Evolutionary conservation across 2,329 filamentous ascomycete species (phyloP), one percentile per base, ranked within the genome.

Genomic region (Epichloe aotearoae): DNA sequence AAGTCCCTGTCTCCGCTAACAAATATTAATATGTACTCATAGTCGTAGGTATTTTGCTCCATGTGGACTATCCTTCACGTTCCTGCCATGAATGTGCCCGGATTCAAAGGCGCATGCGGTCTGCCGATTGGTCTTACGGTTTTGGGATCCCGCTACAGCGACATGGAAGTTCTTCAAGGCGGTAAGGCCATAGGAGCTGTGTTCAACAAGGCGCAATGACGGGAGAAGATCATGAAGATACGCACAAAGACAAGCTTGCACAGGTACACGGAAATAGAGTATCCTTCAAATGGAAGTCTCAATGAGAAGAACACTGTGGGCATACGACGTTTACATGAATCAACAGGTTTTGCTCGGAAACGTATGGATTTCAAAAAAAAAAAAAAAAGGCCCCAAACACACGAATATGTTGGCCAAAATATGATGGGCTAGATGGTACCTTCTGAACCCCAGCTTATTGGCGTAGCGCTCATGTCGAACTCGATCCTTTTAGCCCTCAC

Each of bases 11-110:
- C 3, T 40, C 8, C 17, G 4, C 3, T 3, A 11, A 30, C 1
- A 34, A 26, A 42, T 8, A 17, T 10, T 2, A 30, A n/a, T 23
- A 3, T 19, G 5, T 11, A 38, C 45, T 53, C 12, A 53, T n/a
- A 37, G 20, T 26, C 6, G 2, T 39, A 56, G 55, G 37, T 49
- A 6, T 56, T 56, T 34, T 55, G 54, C 38, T 12, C 36, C 44
- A 54, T 54, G 55, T 56, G 55, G 55, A 56, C 55, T 66, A 68
- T 67, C 11, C 63, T 84, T 14, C 81, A 85, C 54, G 75, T 71
- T 1, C 82, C 82, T 0, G 77, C 80, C 0, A 63, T 84, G n/a
- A 84, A 84, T 53, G 62, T 85, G 0, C 80, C 80, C 0, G 81
- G 80, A 0, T 84, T 85, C 55, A 63, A 69, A 36, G 80, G 82